Evolutionary conservation across 2,329 filamentous ascomycete species (phyloP), one percentile per base, ranked within the genome.

Genomic region (Emmonsiellopsis sp.): DNA sequence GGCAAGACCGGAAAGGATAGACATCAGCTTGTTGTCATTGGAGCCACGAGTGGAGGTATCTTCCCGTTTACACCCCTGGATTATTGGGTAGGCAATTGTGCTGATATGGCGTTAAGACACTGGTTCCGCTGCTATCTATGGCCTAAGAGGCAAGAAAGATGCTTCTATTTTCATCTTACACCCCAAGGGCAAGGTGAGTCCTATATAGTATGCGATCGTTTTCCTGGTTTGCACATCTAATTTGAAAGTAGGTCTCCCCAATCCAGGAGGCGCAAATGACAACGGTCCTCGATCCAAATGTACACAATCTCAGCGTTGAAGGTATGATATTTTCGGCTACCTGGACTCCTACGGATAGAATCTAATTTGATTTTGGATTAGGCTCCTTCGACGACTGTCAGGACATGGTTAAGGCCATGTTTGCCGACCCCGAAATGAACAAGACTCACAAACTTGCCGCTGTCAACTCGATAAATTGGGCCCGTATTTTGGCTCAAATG

Each of bases 241-340:
- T 26, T 5, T 5, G 20, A 26, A 1, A 26, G 20, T 26, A 26
- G 20, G 86, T 97, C 58, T 90, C 86, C 67, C 88, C 90, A 11
- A 87, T 97, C 54, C 93, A 97, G 71, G 89, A 97, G 71, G 87
- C 88, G 4, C 93, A 97, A 74, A 97, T 97, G 93, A 96, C 91
- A 0, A 96, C 92, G 0, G 87, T 93, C 31, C 76, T 89, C 41
- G 93, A 97, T 68, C 74, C 80, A 55, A 97, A 97, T 67, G 91
- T 97, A 35, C 89, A 96, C 78, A 95, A 95, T 71, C 75, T 97
- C 46, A 84, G 88, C 51, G 87, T 97, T 10, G 83, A 86, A 49
- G 93, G 58, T 55, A 49, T 13, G 55, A 20, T 9, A 13, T 26
- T 26, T 26, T 26, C 20, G 20, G 20, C 11, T 41, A 41, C 15